These are phyloP conservation scores for Casuarina glauca DNA, from an alignment of 306 rosid genomes.

Conservation along the genomic window DNA sequence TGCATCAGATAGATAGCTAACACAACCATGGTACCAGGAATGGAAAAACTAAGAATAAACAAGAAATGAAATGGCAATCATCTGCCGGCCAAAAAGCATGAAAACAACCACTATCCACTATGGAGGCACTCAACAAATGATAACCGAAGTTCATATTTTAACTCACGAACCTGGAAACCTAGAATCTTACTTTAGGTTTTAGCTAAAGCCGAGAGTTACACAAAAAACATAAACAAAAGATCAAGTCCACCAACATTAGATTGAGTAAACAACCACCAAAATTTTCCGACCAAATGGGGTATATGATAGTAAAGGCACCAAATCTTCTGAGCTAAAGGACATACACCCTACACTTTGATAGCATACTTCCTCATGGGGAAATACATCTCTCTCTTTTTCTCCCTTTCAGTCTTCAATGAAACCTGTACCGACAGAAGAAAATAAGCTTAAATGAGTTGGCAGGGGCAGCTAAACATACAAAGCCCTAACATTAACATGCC, in stretches of 20 bases:
- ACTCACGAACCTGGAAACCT: not conserved
- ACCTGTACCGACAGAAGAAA: conserved; percentile 24
- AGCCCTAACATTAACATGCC: not conserved
- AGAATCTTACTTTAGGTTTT: not conserved
- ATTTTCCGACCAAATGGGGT: conserved; percentile 27
- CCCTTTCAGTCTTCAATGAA: conserved; percentile 52
- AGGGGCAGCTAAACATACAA: not conserved
- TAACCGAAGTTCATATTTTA: not conserved
- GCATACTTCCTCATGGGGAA: conserved; percentile 62
- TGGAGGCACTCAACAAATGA: not conserved
- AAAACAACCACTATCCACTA: no score
- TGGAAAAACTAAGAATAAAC: no score
- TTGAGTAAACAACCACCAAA: conserved; percentile 25
- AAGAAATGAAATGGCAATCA: not conserved
- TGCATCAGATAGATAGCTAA: not conserved
- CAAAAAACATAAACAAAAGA: conserved; percentile 4
- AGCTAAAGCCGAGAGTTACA: conserved; percentile 4
- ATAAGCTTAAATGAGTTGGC: not conserved
- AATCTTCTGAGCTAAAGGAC: conserved; percentile 13
- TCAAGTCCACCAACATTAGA: conserved; percentile 21
- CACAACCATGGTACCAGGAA: not conserved
- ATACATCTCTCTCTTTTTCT: conserved; percentile 60
- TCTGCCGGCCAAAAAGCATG: not conserved
- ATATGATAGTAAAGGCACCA: conserved; percentile 4
- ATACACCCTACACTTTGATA: conserved; percentile 47